phyloP scores from a whole-genome alignment of 371 early-diverging fungal species.

The Rhizopus sp. region DNA sequence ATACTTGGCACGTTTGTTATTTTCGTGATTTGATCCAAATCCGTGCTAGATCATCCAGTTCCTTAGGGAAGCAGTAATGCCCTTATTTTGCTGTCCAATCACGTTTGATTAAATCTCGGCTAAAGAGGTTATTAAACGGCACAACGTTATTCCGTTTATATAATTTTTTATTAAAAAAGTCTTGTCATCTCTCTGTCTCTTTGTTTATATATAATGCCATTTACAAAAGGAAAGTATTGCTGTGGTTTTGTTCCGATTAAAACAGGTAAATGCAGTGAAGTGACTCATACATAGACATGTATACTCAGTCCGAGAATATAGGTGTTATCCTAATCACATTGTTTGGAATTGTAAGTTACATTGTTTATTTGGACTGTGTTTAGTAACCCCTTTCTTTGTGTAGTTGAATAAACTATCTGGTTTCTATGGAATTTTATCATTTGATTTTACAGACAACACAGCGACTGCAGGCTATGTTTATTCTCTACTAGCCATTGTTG shows the following conservation, averaged over 20 bases:
- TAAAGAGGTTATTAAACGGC: too few species aligned
- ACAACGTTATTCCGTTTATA: too few species aligned
- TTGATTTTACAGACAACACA: slow-evolving; percentile 19
- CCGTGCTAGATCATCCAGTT: too few species aligned
- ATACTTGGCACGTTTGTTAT: too few species aligned
- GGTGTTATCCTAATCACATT: slow-evolving; percentile 28
- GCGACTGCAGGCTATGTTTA: slow-evolving; percentile 24
- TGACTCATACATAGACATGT: neutral
- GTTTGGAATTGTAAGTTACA: slow-evolving; percentile 23
- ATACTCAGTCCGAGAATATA: slow-evolving; percentile 2
- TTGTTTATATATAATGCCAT: neutral
- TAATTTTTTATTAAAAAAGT: neutral
- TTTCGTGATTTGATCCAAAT: too few species aligned
- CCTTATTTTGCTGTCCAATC: too few species aligned
- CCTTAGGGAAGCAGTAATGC: too few species aligned
- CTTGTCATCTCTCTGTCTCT: neutral
- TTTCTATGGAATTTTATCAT: slow-evolving; percentile 30
- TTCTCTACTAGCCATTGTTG: slow-evolving; percentile 23
- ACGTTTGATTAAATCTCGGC: too few species aligned
- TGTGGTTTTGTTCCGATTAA: slow-evolving; percentile 14
- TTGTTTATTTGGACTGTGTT: neutral
- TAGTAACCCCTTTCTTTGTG: neutral
- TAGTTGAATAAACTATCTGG: slow-evolving; percentile 37
- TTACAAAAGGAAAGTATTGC: slow-evolving; percentile 9
- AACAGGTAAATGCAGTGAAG: slow-evolving; percentile 7